These are phyloP conservation scores for Pythium utonaiense DNA, from an alignment of 352 stramenopile genomes.

Conservation along the genomic window DNA sequence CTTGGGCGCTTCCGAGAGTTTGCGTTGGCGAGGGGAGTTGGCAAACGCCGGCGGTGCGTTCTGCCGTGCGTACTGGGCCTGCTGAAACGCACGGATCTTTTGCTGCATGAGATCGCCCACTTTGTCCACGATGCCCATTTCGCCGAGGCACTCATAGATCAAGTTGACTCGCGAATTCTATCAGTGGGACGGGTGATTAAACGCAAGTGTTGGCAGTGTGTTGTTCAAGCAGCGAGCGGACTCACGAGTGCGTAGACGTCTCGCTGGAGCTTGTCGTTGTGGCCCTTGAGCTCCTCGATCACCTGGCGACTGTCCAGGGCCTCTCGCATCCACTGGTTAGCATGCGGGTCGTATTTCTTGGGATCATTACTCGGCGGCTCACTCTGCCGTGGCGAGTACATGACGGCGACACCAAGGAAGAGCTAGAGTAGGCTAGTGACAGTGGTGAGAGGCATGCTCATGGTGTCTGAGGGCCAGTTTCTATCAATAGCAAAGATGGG, in stretches of 20 bases:
- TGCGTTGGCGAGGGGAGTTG: conserved; percentile 22
- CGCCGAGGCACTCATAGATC: conserved; percentile 56
- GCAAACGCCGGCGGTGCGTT: conserved; percentile 15
- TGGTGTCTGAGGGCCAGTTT: neutral
- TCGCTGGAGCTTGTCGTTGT: conserved; percentile 60
- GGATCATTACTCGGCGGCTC: conserved; percentile 22
- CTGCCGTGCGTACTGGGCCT: conserved; percentile 34
- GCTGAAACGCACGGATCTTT: conserved; percentile 51
- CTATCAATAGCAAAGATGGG: conserved; percentile 19
- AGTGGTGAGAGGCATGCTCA: neutral
- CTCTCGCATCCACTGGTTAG: conserved; percentile 72
- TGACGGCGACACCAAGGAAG: conserved; percentile 14
- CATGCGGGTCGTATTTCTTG: conserved; percentile 45
- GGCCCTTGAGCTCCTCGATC: conserved; percentile 50
- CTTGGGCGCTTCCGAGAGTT: conserved; percentile 3
- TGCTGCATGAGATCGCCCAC: conserved; percentile 61
- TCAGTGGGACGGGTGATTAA: neutral
- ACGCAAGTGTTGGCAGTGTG: neutral
- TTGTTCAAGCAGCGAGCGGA: neutral
- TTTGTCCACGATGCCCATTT: conserved; percentile 47
- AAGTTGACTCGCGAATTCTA: conserved; percentile 62
- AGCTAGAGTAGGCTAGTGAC: neutral
- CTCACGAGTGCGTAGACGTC: conserved; percentile 51
- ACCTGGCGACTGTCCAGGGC: conserved; percentile 43
- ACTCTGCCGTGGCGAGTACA: conserved; percentile 35